A percentile compares a stretch with the other conserved stretches of the same genome.
Evolutionary conservation across 2,329 filamentous ascomycete species (phyloP).

Genomic region (Penicillium sp.): DNA sequence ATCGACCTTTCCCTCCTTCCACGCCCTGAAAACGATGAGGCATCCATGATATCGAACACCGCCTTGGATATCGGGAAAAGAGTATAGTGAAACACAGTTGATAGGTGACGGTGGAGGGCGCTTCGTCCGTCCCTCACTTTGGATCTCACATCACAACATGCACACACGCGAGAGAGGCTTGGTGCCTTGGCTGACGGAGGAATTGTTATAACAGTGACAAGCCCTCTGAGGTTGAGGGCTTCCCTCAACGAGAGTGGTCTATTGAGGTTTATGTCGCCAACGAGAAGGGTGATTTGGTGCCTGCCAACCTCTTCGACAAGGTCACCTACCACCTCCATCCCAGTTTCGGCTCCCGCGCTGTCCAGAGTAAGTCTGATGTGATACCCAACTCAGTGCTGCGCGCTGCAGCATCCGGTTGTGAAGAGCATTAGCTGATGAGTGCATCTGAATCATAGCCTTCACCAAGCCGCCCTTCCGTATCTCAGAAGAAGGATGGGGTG

Average conservation of each 20-base stretch:
- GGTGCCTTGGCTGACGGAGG: conserved; percentile 4
- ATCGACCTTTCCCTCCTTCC: conserved; percentile 10
- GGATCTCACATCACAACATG: background rate
- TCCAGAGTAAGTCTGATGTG: conserved; percentile 66
- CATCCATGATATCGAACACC: background rate
- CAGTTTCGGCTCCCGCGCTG: conserved; percentile 77
- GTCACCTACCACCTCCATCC: conserved; percentile 91
- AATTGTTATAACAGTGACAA: conserved; percentile 60
- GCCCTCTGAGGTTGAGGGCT: conserved; percentile 77
- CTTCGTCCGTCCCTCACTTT: background rate
- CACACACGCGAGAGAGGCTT: background rate
- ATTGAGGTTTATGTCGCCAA: conserved; percentile 83
- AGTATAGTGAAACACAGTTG: background rate
- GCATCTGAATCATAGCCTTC: conserved; percentile 57
- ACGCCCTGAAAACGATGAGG: background rate
- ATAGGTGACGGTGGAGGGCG: background rate
- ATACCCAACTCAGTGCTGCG: background rate
- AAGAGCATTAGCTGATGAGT: conserved; percentile 4
- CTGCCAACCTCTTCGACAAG: conserved; percentile 85
- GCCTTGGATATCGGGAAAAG: background rate
- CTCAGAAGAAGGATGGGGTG: conserved; percentile 94
- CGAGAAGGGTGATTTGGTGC: conserved; percentile 78
- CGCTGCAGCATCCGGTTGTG: background rate
- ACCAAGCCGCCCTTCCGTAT: conserved; percentile 84
- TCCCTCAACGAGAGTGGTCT: conserved; percentile 89